phyloP scores from a whole-genome alignment of 176 grass and related monocot genomes.

The Zoysia pacifica region DNA sequence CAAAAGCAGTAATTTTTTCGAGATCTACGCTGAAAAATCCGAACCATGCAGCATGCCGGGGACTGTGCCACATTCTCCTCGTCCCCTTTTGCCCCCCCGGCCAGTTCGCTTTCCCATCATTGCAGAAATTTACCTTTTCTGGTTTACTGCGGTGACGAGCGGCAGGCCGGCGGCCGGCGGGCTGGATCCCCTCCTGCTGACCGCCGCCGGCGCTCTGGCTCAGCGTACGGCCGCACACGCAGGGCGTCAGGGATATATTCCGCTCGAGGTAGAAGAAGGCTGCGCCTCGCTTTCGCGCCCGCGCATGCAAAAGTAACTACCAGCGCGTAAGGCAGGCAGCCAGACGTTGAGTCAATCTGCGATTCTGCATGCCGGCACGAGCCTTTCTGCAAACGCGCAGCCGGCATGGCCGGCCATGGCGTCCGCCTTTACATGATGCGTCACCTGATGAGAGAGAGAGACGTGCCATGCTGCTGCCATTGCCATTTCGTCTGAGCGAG shows the following conservation, averaged over 20 bases:
- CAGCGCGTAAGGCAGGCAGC: neutral
- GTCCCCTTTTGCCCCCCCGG: conserved; percentile 47
- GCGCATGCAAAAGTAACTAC: conserved; percentile 22
- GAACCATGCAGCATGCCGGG: conserved; percentile 40
- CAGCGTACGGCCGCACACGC: neutral
- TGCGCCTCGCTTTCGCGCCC: neutral
- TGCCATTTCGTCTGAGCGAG: conserved; percentile 7
- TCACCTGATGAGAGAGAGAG: neutral
- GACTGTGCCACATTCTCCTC: conserved; percentile 44
- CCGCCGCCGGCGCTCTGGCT: neutral
- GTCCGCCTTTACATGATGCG: neutral
- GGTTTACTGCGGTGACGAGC: conserved; percentile 53
- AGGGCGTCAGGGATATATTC: neutral
- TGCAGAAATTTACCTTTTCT: conserved; percentile 72
- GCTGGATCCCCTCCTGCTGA: neutral
- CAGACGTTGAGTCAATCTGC: neutral
- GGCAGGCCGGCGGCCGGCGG: neutral
- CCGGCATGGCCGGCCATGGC: neutral
- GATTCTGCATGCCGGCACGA: conserved; percentile 22
- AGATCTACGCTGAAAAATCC: conserved; percentile 77
- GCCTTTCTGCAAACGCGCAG: conserved; percentile 14
- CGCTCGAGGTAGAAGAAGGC: neutral
- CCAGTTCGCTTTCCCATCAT: conserved; percentile 63
- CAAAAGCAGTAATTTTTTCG: conserved; percentile 77
- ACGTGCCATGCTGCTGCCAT: conserved; percentile 9